Percentiles rank a stretch among this genome's conserved stretches.
Conservation (phyloP, 768 basidiomycete genomes). For the Paxillus rubicundulus region DNA sequence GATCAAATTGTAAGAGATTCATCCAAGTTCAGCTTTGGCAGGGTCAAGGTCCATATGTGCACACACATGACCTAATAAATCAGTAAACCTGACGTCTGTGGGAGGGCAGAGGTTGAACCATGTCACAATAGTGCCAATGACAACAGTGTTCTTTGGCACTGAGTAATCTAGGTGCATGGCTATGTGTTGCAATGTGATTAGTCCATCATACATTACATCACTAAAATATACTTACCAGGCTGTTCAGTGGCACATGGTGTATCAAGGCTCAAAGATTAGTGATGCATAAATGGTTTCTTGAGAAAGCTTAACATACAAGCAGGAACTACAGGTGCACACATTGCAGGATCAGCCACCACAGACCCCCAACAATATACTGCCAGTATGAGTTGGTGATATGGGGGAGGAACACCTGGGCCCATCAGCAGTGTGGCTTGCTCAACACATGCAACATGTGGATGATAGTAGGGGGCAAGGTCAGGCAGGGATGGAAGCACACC, state of each 20-base stretch:
- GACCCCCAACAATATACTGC: neutral
- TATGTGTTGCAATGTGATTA: neutral
- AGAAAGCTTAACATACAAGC: neutral
- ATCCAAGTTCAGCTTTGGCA: neutral
- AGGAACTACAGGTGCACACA: neutral
- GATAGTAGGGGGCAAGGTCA: too few species aligned
- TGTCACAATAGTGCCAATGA: neutral
- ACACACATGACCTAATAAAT: neutral
- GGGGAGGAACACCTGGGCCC: too few species aligned
- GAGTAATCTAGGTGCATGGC: neutral
- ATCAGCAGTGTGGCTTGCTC: too few species aligned
- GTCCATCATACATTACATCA: neutral
- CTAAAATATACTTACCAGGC: neutral
- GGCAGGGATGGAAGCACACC: too few species aligned
- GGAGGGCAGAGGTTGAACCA: neutral
- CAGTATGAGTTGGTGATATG: neutral
- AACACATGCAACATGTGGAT: too few species aligned
- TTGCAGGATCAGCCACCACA: neutral
- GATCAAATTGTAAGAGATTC: neutral
- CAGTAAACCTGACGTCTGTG: neutral
- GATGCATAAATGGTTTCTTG: neutral
- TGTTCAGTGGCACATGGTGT: neutral
- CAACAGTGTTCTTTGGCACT: neutral
- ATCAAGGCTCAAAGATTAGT: neutral
- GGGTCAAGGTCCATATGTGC: neutral